A percentile compares a stretch with the other conserved stretches of the same genome.
Evolutionary conservation across 2,329 filamentous ascomycete species (phyloP).

Genomic region (Mycosphaerella sp.): DNA sequence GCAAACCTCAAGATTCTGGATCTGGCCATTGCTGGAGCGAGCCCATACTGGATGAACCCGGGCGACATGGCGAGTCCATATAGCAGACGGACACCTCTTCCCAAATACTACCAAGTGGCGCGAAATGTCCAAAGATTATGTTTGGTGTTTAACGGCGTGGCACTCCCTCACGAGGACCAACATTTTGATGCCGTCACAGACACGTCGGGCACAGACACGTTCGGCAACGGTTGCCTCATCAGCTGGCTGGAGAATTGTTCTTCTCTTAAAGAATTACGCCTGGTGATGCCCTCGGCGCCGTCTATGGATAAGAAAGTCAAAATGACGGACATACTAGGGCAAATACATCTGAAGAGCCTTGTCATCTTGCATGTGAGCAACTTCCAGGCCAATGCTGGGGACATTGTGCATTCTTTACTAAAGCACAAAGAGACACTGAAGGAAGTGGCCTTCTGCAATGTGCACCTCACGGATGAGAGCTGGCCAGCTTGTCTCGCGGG

Average conservation of each 20-base stretch:
- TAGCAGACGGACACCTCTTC: background rate
- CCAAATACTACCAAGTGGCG: background rate
- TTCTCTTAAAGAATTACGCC: background rate
- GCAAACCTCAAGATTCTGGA: background rate
- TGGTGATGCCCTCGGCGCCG: background rate
- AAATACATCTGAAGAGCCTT: background rate
- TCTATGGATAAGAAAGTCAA: background rate
- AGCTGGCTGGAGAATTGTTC: background rate
- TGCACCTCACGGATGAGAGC: background rate
- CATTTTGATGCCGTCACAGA: no score
- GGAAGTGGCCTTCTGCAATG: background rate
- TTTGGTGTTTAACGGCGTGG: background rate
- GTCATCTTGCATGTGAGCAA: background rate
- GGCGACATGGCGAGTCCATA: background rate
- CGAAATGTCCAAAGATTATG: background rate
- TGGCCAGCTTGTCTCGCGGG: background rate
- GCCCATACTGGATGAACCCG: background rate
- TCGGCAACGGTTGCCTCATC: background rate
- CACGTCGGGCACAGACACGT: background rate
- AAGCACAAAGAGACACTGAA: background rate
- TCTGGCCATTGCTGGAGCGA: background rate
- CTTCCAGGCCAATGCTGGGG: background rate
- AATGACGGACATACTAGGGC: background rate
- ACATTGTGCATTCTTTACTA: background rate
- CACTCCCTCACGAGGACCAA: no score